A percentile compares a stretch with the other conserved stretches of the same genome.
Evolutionary conservation across 306 rosid species (phyloP).

Genomic region (Vigna unguiculata): DNA sequence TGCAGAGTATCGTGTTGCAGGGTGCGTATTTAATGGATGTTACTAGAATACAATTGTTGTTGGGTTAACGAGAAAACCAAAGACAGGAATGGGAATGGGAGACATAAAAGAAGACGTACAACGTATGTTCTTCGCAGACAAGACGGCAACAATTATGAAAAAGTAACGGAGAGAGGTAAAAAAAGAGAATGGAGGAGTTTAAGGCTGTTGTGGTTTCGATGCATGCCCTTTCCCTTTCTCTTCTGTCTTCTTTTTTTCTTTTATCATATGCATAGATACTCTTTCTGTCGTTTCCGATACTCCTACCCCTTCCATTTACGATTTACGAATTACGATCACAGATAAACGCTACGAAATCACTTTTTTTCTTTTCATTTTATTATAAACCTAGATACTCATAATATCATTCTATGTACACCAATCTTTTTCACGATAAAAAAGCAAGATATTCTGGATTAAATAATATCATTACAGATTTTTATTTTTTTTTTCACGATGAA

Average conservation of each 20-base stretch:
- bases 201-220: slow-evolving; percentile 45
- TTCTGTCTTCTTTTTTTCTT: slow-evolving; percentile 18
- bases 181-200: background rate
- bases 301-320: too few relatives aligned
- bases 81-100: slow-evolving; percentile 37
- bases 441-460: too few relatives aligned
- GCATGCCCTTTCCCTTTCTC: slow-evolving; percentile 39
- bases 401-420: too few relatives aligned
- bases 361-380: too few relatives aligned
- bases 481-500: too few relatives aligned
- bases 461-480: too few relatives aligned
- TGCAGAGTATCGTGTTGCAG: slow-evolving; percentile 7
- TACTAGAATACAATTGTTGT: too few relatives aligned
- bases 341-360: too few relatives aligned
- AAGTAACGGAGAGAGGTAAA: slow-evolving; percentile 10
- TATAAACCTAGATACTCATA: too few relatives aligned
- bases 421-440: too few relatives aligned
- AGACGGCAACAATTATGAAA: slow-evolving; percentile 49
- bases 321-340: too few relatives aligned
- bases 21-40: slow-evolving; percentile 36
- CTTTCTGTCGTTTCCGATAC: slow-evolving; percentile 40
- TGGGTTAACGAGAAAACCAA: background rate
- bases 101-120: slow-evolving; percentile 55
- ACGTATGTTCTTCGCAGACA: slow-evolving; percentile 57
- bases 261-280: background rate